Evolutionary conservation across 345 rosid genomes (phyloP), one percentile per base, ranked within the genome.

Genomic region (Turritis glabra): DNA sequence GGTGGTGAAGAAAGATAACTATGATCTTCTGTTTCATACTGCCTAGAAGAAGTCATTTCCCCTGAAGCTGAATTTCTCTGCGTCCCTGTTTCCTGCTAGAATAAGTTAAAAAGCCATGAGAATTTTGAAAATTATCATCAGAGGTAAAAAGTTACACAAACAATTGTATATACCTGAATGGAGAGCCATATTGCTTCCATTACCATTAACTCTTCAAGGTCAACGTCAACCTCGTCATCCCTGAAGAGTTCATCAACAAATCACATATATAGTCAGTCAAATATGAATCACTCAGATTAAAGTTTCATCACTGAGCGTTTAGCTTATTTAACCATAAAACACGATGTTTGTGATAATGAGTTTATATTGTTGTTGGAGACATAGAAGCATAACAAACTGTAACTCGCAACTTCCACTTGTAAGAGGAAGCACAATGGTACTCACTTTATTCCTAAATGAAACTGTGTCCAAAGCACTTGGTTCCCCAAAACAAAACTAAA

Each of bases 131-230:
- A 27, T 2, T 32, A 5, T 43, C 43, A 29, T 53, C 6, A 23
- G 15, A 69, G 15, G 12, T 70, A n/a, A n/a, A 26, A 64, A 53
- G 26, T 76, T 76, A 21, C 13, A 51, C 66, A 38, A 62, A 69
- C 38, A 59, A 52, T 52, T 11, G 2, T n/a, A 7, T 22, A 59
- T 79, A 89, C 97, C 95, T 95, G 97, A 74, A 90, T 85, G 19
- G 99, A 96, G 79, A 80, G 99, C 97, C 94, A 92, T 73, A 96
- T 90, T 64, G 98, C 99, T 84, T 92, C 97, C 90, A 85, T 90
- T 35, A 92, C 85, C 99, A 96, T 96, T 80, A 92, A 82, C 55
- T 90, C 99, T 83, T 96, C 99, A n/a, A 90, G 93, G 79, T 96
- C 99, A 67, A 96, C 63, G 29, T 92, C 98, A 85, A 86, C 89